Percentiles rank a stretch among this genome's conserved stretches.
These are phyloP conservation scores for Cubamyces lactineus DNA, from an alignment of 768 basidiomycete genomes.

Conservation along the genomic window DNA sequence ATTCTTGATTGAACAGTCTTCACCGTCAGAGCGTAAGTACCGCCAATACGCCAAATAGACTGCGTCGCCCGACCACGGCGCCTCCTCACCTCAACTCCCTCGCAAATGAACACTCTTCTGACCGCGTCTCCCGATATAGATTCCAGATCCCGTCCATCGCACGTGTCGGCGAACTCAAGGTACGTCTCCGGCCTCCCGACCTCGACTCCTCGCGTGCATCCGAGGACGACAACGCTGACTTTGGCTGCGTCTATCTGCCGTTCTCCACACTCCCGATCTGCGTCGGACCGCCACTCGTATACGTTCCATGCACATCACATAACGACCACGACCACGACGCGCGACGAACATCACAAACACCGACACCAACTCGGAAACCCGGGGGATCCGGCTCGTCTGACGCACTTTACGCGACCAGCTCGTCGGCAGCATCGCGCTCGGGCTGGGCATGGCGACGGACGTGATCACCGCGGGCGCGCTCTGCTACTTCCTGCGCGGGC, in stretches of 20 bases:
- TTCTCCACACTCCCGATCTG: neutral
- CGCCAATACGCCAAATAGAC: neutral
- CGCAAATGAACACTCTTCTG: too few species aligned
- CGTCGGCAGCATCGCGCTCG: conserved; percentile 52
- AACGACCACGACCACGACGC: too few species aligned
- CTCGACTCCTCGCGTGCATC: too few species aligned
- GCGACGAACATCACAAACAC: too few species aligned
- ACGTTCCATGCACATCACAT: neutral
- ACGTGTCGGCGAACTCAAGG: conserved; percentile 47
- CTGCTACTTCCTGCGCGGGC: conserved; percentile 55
- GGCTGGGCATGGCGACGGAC: conserved; percentile 53
- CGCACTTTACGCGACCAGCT: conserved; percentile 28
- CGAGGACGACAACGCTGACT: neutral
- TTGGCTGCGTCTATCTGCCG: neutral
- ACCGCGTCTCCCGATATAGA: conserved; percentile 1
- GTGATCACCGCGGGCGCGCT: conserved; percentile 53
- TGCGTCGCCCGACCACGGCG: neutral
- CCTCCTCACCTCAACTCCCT: too few species aligned
- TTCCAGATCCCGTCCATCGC: conserved; percentile 39
- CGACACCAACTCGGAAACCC: too few species aligned
- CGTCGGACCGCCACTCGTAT: neutral
- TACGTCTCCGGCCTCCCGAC: neutral
- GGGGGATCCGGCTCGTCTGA: too few species aligned
- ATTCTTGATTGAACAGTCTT: conserved; percentile 37
- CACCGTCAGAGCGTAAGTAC: conserved; percentile 47